These are phyloP conservation scores for Tricholoma sp. DNA, from an alignment of 768 basidiomycete genomes.

Conservation along the genomic window DNA sequence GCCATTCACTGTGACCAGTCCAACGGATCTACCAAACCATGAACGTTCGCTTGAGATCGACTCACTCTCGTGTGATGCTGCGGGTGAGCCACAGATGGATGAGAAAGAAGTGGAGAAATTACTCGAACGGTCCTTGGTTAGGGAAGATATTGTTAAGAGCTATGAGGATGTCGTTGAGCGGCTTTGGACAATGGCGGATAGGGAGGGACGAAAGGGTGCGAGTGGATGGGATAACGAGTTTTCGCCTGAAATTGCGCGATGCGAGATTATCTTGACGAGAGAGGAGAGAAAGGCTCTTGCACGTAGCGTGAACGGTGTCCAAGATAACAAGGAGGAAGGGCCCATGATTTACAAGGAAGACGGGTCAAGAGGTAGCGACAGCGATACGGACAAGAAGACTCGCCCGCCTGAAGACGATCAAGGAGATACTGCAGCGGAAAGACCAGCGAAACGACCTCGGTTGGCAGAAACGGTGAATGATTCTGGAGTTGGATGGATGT, in stretches of 20 bases:
- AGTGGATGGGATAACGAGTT: background rate
- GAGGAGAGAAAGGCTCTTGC: slow-evolving; percentile 29
- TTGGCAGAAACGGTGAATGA: slow-evolving; percentile 12
- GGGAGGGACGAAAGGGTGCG: background rate
- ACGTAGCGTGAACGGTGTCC: background rate
- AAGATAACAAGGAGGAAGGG: slow-evolving; percentile 2
- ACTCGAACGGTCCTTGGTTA: background rate
- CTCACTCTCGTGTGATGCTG: slow-evolving; percentile 10
- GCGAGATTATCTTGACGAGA: slow-evolving; percentile 36
- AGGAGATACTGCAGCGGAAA: background rate
- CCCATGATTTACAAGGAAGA: slow-evolving; percentile 1
- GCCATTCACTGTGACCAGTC: slow-evolving; percentile 36
- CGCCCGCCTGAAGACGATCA: background rate
- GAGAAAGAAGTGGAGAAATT: background rate
- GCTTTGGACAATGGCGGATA: background rate
- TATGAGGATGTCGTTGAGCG: slow-evolving; percentile 2
- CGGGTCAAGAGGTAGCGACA: background rate
- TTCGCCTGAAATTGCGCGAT: slow-evolving; percentile 11
- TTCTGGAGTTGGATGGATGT: slow-evolving; percentile 19
- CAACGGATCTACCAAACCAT: slow-evolving; percentile 7
- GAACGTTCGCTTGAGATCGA: slow-evolving; percentile 16
- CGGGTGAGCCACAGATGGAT: background rate
- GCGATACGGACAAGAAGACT: background rate
- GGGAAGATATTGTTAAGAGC: background rate
- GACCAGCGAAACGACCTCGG: slow-evolving; percentile 16